Base-by-base conservation (phyloP, 768 basidiomycete species). In the Austroboletus festivus region DNA sequence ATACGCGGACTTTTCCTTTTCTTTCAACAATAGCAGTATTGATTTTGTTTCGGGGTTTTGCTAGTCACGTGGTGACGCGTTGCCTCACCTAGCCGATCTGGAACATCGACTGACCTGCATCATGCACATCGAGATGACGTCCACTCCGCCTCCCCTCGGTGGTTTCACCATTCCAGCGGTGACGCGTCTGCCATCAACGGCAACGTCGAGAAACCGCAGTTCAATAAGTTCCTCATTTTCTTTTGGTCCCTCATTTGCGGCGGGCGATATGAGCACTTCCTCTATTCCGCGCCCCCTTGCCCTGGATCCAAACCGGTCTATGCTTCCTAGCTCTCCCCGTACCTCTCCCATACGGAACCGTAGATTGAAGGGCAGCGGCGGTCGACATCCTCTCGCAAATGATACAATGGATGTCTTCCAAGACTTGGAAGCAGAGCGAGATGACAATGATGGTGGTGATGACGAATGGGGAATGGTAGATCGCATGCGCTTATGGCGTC, bases 401-500 rank as follows among this genome's bases (percentile, higher is more conserved):
- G 86, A 88, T 58, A 87, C 81, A 15, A 74, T 65, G 58, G 86
- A 87, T 60, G 81, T 89, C 13, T 89, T 89, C 51, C 81, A 85
- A 47, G 85, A 86, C 53, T 75, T 79, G n/a, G 67, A 68, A 19
- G 78, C 76, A 13, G 83, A 79, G 48, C 79, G 76, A 44, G 80
- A 75, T 19, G 78, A 82, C 39, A 81, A 79, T 46, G 82, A 78
- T 73, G 76, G 74, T 33, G 75, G 79, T 38, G 76, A 74, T 33
- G 75, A 78, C 39, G 83, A 86, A 55, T 93, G 89, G 90, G 82
- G 83, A 2, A 84, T 90, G 76, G 83, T 98, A 3, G 94, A 97
- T 70, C 81, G 94, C 24, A 94, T 99, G 92, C 77, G 96, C 49
- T 72, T 93, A 38, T 98, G 95, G 95, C 75, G 96, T 35, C 94